Evolutionary conservation across 202 grass and related monocot species (phyloP).

Genomic region (Setaria viridis): DNA sequence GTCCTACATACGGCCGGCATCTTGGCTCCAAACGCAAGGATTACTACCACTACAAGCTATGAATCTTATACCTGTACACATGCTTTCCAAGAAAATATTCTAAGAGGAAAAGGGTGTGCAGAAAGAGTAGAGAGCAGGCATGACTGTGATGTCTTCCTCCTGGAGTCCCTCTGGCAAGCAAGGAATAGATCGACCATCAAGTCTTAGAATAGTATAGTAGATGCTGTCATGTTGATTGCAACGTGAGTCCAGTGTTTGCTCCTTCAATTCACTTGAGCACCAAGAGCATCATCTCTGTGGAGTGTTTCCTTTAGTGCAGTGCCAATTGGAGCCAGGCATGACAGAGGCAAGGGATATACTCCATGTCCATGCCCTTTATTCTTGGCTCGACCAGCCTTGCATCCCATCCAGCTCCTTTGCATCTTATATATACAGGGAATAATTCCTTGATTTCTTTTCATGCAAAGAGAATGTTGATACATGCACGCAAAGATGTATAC

Average conservation of each 20-base stretch:
- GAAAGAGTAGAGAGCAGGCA: not conserved
- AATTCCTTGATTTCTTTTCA: slow-evolving; percentile 27
- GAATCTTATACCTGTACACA: slow-evolving; percentile 30
- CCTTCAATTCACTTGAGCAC: not conserved
- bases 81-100: slow-evolving; percentile 8
- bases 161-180: slow-evolving; percentile 2
- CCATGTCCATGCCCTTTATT: slow-evolving; percentile 19
- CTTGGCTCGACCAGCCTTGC: not conserved
- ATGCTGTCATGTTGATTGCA: not conserved
- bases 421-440: slow-evolving; percentile 8
- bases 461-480: slow-evolving; percentile 33
- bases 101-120: not conserved
- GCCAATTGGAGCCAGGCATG: not conserved
- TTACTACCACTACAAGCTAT: not conserved
- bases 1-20: not conserved
- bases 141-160: not conserved
- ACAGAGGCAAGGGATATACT: slow-evolving; percentile 33
- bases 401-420: not conserved
- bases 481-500: slow-evolving; percentile 25
- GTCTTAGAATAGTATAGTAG: slow-evolving; percentile 19
- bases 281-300: slow-evolving; percentile 5
- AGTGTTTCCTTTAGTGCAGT: not conserved
- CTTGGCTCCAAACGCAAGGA: not conserved
- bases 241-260: not conserved
- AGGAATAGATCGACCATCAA: not conserved